These are phyloP conservation scores for Chloris gayana DNA, from an alignment of 176 grass and related monocot species.

Conservation along the genomic window DNA sequence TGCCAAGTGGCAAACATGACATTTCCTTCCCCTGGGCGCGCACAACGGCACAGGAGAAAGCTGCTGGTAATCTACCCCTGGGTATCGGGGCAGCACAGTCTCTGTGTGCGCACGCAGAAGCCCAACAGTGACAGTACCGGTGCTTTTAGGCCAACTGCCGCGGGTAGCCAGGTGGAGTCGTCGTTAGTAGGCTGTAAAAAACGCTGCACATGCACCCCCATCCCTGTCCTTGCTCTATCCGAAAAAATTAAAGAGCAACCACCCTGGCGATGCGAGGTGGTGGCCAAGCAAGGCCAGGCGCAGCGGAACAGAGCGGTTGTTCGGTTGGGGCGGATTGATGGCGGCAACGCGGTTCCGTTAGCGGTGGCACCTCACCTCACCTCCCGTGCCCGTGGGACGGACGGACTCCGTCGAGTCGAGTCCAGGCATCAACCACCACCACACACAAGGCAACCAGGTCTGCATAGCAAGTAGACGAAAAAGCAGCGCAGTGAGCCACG, in stretches of 20 bases:
- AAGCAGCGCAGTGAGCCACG: neutral
- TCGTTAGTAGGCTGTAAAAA: slow-evolving; percentile 29
- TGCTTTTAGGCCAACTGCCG: slow-evolving; percentile 32
- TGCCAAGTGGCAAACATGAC: neutral
- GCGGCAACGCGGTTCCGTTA: slow-evolving; percentile 50
- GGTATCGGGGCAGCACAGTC: neutral
- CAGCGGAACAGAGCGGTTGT: neutral
- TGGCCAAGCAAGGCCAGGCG: neutral
- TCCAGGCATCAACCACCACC: slow-evolving; percentile 38
- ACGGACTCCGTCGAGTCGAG: neutral
- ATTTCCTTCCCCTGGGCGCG: neutral
- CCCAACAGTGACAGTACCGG: neutral
- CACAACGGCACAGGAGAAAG: neutral
- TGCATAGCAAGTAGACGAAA: neutral
- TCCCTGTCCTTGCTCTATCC: neutral
- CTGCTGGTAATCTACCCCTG: neutral
- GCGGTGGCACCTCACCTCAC: slow-evolving; percentile 15
- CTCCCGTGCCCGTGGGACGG: neutral
- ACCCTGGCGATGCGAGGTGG: neutral
- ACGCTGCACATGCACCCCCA: slow-evolving; percentile 10
- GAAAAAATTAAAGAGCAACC: slow-evolving; percentile 12
- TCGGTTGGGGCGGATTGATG: neutral
- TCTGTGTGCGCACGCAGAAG: neutral
- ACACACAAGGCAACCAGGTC: neutral
- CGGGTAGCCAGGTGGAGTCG: slow-evolving; percentile 33